Conservation (phyloP, 2,329 filamentous ascomycete genomes). For the Xylaria arbuscula region DNA sequence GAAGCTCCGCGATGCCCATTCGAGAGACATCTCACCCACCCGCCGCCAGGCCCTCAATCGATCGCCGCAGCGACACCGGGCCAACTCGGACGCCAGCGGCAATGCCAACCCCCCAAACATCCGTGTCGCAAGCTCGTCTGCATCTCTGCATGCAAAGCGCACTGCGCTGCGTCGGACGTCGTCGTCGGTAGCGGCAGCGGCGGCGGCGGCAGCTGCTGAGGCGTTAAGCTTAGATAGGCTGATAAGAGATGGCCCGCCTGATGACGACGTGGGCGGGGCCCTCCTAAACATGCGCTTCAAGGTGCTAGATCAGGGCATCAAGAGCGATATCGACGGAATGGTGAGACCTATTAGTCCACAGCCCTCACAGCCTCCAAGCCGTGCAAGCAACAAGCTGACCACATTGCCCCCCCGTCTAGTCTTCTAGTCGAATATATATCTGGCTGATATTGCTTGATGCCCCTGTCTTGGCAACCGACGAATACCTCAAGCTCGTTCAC, state of each 20-base stretch:
- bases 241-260: slow-evolving; percentile 81
- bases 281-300: slow-evolving; percentile 78
- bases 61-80: slow-evolving; percentile 69
- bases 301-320: slow-evolving; percentile 79
- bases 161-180: slow-evolving; percentile 59
- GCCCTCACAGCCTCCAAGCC: not conserved
- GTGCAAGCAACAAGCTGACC: slow-evolving; percentile 20
- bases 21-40: slow-evolving; percentile 51
- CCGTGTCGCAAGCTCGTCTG: slow-evolving; percentile 53
- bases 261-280: slow-evolving; percentile 73
- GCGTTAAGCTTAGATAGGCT: slow-evolving; percentile 76
- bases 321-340: slow-evolving; percentile 84
- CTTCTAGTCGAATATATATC: slow-evolving; percentile 90
- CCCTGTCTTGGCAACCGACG: slow-evolving; percentile 83
- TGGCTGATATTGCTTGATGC: slow-evolving; percentile 95
- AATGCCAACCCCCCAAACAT: slow-evolving; percentile 55
- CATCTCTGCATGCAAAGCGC: slow-evolving; percentile 54
- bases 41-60: slow-evolving; percentile 54
- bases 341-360: slow-evolving; percentile 57
- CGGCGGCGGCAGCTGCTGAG: slow-evolving; percentile 57
- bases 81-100: slow-evolving; percentile 73
- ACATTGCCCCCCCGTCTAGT: slow-evolving; percentile 63
- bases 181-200: slow-evolving; percentile 46
- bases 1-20: slow-evolving; percentile 56
- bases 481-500: slow-evolving; percentile 90